Evolutionary conservation across 805 yeast species (phyloP).

Genomic region (Torulaspora microellipsoides): DNA sequence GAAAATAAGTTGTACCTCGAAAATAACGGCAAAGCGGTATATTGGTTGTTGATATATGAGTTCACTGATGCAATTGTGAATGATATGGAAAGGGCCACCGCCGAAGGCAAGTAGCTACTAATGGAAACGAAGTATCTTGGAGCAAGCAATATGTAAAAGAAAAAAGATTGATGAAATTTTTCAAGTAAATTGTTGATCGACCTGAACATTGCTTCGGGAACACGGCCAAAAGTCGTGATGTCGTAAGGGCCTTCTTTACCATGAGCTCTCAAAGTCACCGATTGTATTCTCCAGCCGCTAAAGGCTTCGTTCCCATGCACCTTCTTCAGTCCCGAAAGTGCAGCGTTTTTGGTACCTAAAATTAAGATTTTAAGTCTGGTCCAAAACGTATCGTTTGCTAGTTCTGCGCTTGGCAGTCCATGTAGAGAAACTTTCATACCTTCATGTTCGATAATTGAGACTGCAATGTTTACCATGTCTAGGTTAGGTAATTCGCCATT

Average conservation of each 20-base stretch:
- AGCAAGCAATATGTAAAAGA: slow-evolving; percentile 78
- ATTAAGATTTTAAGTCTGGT: slow-evolving; percentile 55
- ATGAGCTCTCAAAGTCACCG: slow-evolving; percentile 71
- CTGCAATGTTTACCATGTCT: slow-evolving; percentile 80
- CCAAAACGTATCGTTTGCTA: slow-evolving; percentile 45
- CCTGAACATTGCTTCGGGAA: slow-evolving; percentile 81
- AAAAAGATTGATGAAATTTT: slow-evolving; percentile 95
- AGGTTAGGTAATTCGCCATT: slow-evolving; percentile 95
- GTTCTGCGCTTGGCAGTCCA: slow-evolving; percentile 44
- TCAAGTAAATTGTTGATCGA: slow-evolving; percentile 89
- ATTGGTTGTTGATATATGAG: slow-evolving; percentile 41
- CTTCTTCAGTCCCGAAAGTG: slow-evolving; percentile 62
- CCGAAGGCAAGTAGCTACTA: slow-evolving; percentile 88
- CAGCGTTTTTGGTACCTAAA: slow-evolving; percentile 62
- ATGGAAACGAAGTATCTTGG: slow-evolving; percentile 84
- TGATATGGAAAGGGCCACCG: slow-evolving; percentile 62
- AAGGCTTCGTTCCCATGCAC: slow-evolving; percentile 83
- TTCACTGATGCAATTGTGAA: slow-evolving; percentile 67
- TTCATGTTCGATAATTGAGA: slow-evolving; percentile 70
- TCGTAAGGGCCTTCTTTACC: slow-evolving; percentile 60
- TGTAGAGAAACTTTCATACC: slow-evolving; percentile 67
- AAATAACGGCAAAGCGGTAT: slow-evolving; percentile 13
- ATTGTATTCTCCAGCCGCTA: slow-evolving; percentile 94
- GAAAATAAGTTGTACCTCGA: slow-evolving; percentile 21
- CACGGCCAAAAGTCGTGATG: slow-evolving; percentile 86